phyloP scores from a whole-genome alignment of 2,329 filamentous ascomycete species.

The Talaromyces sp. region DNA sequence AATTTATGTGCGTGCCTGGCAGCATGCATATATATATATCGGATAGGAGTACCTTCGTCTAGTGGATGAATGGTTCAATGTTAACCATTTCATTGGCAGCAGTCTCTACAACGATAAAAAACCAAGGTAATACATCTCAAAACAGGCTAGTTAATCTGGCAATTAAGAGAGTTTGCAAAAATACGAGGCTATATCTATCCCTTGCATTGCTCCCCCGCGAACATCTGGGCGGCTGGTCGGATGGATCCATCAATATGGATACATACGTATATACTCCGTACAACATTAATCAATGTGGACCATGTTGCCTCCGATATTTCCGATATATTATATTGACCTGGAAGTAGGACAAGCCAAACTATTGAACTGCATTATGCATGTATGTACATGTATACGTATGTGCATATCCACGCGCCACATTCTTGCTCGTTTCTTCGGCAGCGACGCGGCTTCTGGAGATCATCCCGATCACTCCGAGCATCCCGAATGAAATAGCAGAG shows the following conservation, averaged over 20 bases:
- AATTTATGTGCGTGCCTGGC: too few species aligned
- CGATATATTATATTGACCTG: neutral
- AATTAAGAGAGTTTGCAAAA: neutral
- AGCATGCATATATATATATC: too few species aligned
- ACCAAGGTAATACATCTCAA: neutral
- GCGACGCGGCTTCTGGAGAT: neutral
- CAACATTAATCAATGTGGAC: neutral
- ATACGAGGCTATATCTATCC: neutral
- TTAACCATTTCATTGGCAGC: neutral
- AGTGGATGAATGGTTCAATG: too few species aligned
- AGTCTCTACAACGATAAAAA: too few species aligned
- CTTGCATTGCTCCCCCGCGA: neutral
- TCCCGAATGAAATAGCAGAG: neutral
- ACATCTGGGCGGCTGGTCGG: too few species aligned
- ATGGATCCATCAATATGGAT: neutral
- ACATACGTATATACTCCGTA: neutral
- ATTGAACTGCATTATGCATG: conserved; percentile 2
- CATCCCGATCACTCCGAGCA: too few species aligned
- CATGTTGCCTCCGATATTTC: neutral
- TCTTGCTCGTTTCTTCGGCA: neutral
- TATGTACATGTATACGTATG: neutral
- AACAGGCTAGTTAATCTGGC: neutral
- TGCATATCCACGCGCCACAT: neutral
- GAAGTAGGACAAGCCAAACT: neutral
- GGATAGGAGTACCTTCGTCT: too few species aligned